Evolutionary conservation across 768 basidiomycete species (phyloP).

Genomic region (Cyclocybe cylindracea): DNA sequence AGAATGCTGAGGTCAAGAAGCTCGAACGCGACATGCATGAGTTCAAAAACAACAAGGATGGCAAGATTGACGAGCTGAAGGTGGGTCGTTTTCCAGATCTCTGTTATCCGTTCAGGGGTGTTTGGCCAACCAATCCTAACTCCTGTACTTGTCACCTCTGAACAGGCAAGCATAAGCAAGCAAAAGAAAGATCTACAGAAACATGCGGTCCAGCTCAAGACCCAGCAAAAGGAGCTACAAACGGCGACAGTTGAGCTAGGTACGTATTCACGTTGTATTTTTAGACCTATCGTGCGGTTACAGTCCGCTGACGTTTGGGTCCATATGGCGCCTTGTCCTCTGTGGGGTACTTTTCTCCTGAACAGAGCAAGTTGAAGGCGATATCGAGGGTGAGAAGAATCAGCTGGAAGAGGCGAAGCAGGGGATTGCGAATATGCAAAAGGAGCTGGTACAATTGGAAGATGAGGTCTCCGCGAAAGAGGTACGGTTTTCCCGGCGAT

Average conservation of each 20-base stretch:
- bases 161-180: constrained; percentile 72
- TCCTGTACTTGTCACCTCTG: neutral
- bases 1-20: constrained; percentile 77
- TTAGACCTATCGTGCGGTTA: neutral
- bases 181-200: constrained; percentile 83
- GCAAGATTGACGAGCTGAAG: constrained; percentile 93
- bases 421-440: constrained; percentile 53
- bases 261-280: constrained; percentile 33
- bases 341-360: neutral
- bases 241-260: constrained; percentile 87
- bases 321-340: neutral
- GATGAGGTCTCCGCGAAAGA: constrained; percentile 47
- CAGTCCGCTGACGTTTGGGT: constrained; percentile 6
- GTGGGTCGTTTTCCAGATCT: constrained; percentile 35
- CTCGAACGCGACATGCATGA: constrained; percentile 97
- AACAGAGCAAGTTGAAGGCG: constrained; percentile 79
- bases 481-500: constrained; percentile 30
- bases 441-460: constrained; percentile 63
- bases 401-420: constrained; percentile 41
- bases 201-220: constrained; percentile 80
- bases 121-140: neutral
- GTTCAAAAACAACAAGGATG: constrained; percentile 98
- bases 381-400: constrained; percentile 57
- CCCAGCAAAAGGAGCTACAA: constrained; percentile 87
- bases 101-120: neutral